A percentile compares a stretch with the other conserved stretches of the same genome.
Evolutionary conservation across 805 yeast genomes (phyloP).

Genomic region (Candida peoriensis): DNA sequence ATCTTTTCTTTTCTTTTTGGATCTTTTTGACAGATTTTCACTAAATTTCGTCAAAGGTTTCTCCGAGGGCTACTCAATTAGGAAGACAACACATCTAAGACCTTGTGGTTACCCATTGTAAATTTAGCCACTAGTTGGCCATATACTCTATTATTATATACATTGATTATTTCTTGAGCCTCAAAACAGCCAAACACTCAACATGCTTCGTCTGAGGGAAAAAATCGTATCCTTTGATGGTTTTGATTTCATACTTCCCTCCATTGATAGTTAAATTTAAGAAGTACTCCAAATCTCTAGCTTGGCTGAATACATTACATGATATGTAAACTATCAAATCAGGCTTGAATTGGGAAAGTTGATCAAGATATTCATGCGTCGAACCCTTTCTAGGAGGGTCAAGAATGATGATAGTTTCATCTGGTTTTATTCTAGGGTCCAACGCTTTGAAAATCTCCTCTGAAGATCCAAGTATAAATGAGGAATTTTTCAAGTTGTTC

Average conservation of each 20-base stretch:
- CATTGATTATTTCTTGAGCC: slow-evolving; percentile 6
- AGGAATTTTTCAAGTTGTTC: slow-evolving; percentile 69
- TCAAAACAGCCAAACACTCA: slow-evolving; percentile 73
- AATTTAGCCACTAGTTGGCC: too few species aligned
- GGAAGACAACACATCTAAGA: too few species aligned
- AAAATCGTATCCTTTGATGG: slow-evolving; percentile 89
- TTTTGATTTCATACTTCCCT: slow-evolving; percentile 57
- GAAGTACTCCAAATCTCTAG: slow-evolving; percentile 83
- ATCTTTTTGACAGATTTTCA: too few species aligned
- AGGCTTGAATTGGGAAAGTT: slow-evolving; percentile 78
- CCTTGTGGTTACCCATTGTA: too few species aligned
- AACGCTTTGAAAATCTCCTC: slow-evolving; percentile 73
- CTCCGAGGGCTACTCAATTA: too few species aligned
- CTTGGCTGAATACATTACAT: slow-evolving; percentile 98
- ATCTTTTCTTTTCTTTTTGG: too few species aligned
- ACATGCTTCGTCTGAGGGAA: slow-evolving; percentile 94
- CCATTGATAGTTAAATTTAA: slow-evolving; percentile 60
- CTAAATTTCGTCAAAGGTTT: too few species aligned
- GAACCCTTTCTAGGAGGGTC: slow-evolving; percentile 99
- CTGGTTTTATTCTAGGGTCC: slow-evolving; percentile 40
- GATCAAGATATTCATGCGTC: slow-evolving; percentile 75
- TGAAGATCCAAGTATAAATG: slow-evolving; percentile 84
- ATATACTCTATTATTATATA: too few species aligned
- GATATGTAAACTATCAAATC: slow-evolving; percentile 82
- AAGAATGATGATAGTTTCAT: slow-evolving; percentile 79